A percentile compares a stretch with the other conserved stretches of the same genome.
These are phyloP conservation scores for Pyrenochaeta sp. DNA, from an alignment of 2,329 filamentous ascomycete genomes.

Conservation along the genomic window DNA sequence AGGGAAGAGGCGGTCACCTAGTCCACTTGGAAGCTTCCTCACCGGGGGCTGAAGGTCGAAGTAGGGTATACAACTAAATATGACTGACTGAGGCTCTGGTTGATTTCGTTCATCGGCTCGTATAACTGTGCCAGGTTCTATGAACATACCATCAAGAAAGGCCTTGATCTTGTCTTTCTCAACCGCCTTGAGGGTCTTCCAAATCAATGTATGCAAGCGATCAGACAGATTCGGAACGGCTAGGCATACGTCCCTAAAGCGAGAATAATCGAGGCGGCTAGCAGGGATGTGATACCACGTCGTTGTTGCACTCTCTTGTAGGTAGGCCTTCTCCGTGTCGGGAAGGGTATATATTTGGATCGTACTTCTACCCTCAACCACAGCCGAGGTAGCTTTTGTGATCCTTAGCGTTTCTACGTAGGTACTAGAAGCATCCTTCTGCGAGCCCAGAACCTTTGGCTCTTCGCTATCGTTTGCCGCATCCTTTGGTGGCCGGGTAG, in stretches of 20 bases:
- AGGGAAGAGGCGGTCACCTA: slow-evolving; percentile 23
- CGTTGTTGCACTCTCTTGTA: slow-evolving; percentile 14
- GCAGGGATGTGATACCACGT: slow-evolving; percentile 40
- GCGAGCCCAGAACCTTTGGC: slow-evolving; percentile 1
- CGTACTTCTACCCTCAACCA: slow-evolving; percentile 22
- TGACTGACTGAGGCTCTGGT: slow-evolving; percentile 31
- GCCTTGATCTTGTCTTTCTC: slow-evolving; percentile 36
- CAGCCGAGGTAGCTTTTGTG: slow-evolving; percentile 27
- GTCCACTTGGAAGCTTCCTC: background rate
- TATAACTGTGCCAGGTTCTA: slow-evolving; percentile 45
- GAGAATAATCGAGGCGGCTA: slow-evolving; percentile 30
- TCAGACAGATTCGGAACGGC: slow-evolving; percentile 26
- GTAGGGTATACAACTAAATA: slow-evolving; percentile 43
- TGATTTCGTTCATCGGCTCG: slow-evolving; percentile 35
- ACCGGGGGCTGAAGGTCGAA: slow-evolving; percentile 27
- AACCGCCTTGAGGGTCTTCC: slow-evolving; percentile 28
- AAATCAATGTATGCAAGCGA: slow-evolving; percentile 24
- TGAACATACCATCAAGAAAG: slow-evolving; percentile 39
- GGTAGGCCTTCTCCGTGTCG: slow-evolving; percentile 27
- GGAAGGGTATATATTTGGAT: slow-evolving; percentile 33
- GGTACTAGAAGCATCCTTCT: slow-evolving; percentile 8
- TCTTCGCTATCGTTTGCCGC: background rate
- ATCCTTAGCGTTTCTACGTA: slow-evolving; percentile 35
- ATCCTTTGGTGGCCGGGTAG: background rate
- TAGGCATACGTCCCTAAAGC: slow-evolving; percentile 37